Base-by-base conservation (phyloP, 768 basidiomycete species). In the Leccinum subgranulosum region DNA sequence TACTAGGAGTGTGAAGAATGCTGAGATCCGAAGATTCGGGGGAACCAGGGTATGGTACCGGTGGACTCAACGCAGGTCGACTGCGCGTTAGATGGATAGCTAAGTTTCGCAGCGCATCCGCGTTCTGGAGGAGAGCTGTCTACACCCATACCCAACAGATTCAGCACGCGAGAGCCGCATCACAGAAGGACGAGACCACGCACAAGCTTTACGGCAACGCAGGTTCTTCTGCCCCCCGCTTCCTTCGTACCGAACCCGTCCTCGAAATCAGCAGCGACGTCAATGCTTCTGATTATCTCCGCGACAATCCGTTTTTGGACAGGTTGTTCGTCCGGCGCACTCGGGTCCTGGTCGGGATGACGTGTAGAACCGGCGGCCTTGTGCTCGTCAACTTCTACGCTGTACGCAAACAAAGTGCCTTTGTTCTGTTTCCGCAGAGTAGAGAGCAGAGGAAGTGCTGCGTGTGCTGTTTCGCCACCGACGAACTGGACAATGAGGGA, bases 141-240 rank as follows among this genome's bases (percentile, higher is more conserved):
- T 90, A 53, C 19, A 25, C 48, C 10, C 0, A 6, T 12, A n/a
- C 14, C 23, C 54, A 55, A 17, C 49, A 28, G 23, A 29, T 27
- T 31, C 4, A 41, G n/a, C 41, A 34, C n/a, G 10, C 11, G 5
- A n/a, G 27, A 17, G 8, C 15, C 3, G n/a, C n/a, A 27, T 49
- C 41, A 1, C 14, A 3, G 36, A 28, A 45, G n/a, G 50, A 41
- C 28, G 47, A 3, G 36, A 28, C 15, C 2, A 64, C 86, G 58
- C 60, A 88, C 90, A 57, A 95, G 76, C 72, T 96, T 96, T 23
- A 96, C 72, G 1, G 94, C 92, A 21, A 96, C 86, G 84, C 90
- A 92, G 0, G 89, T 92, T 60, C 83, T 77, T 23, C 87, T 75
- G 6, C 80, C 81, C 5, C 57, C 61, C 28, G 51, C 63, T 4